These are phyloP conservation scores for Gloeopeniophorella convolvens DNA, from an alignment of 768 basidiomycete species.

Conservation along the genomic window DNA sequence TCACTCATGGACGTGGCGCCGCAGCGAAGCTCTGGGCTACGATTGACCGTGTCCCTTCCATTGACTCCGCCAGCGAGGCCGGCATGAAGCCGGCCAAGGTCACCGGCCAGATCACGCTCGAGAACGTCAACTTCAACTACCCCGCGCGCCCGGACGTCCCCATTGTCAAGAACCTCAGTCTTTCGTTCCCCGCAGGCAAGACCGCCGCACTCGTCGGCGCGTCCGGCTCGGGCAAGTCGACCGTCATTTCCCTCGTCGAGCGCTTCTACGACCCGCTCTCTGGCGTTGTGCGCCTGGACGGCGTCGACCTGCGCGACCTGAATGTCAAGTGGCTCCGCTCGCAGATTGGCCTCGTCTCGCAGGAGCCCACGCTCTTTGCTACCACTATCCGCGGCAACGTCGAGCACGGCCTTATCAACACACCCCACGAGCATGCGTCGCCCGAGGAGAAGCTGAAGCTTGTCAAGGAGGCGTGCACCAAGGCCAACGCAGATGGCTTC, in stretches of 20 bases:
- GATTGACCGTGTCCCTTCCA: constrained; percentile 81
- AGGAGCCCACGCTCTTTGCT: constrained; percentile 45
- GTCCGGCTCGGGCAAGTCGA: constrained; percentile 35
- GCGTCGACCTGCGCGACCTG: constrained; percentile 36
- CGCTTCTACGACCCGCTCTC: constrained; percentile 46
- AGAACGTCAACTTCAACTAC: constrained; percentile 75
- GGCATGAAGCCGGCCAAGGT: constrained; percentile 67
- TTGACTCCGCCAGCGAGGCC: constrained; percentile 66
- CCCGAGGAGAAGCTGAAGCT: constrained; percentile 38
- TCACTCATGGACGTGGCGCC: constrained; percentile 73
- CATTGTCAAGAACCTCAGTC: constrained; percentile 63
- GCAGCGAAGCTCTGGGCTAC: constrained; percentile 90
- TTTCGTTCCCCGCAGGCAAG: constrained; percentile 53
- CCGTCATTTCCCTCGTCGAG: constrained; percentile 41
- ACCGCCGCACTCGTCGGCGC: constrained; percentile 37
- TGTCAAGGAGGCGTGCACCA: constrained; percentile 42
- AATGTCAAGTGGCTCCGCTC: constrained; percentile 45
- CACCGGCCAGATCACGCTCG: constrained; percentile 62
- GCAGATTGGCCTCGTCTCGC: constrained; percentile 46
- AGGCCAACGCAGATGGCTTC: constrained; percentile 48
- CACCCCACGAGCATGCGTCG: constrained; percentile 33
- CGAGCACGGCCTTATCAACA: constrained; percentile 45
- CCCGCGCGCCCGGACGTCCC: constrained; percentile 75
- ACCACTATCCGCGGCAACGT: constrained; percentile 42
- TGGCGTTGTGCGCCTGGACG: constrained; percentile 40